Evolutionary conservation across 2,329 filamentous ascomycete species (phyloP).

Genomic region (Penicillium sclerotiorum): DNA sequence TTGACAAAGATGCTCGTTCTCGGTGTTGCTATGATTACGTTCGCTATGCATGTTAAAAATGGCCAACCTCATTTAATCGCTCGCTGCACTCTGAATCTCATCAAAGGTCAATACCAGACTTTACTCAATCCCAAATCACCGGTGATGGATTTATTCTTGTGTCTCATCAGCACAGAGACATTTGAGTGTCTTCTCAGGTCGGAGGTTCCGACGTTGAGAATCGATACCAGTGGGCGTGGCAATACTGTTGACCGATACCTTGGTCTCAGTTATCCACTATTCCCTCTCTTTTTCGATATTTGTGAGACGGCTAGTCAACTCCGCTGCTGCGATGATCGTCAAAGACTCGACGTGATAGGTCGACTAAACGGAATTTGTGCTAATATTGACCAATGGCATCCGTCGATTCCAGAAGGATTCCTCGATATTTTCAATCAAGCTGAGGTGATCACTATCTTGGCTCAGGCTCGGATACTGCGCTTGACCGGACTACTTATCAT

Average conservation of each 20-base stretch:
- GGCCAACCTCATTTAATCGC: constrained; percentile 19
- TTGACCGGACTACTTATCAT: constrained; percentile 13
- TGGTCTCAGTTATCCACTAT: constrained; percentile 15
- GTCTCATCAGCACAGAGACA: constrained; percentile 18
- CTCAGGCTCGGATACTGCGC: constrained; percentile 14
- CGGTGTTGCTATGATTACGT: constrained; percentile 18
- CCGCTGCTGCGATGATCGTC: not conserved
- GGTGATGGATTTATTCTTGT: constrained; percentile 19
- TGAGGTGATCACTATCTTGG: constrained; percentile 12
- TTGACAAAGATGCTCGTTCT: constrained; percentile 11
- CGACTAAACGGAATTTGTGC: constrained; percentile 1
- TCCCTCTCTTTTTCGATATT: constrained; percentile 15
- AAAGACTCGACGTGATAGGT: not conserved
- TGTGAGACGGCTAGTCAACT: constrained; percentile 7
- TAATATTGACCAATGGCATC: constrained; percentile 9
- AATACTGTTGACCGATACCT: constrained; percentile 18
- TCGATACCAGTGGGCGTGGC: constrained; percentile 1
- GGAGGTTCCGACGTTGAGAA: constrained; percentile 10
- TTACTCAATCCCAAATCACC: constrained; percentile 4
- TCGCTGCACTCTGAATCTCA: constrained; percentile 14
- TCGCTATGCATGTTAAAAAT: constrained; percentile 21
- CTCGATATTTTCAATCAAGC: constrained; percentile 8
- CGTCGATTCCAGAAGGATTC: constrained; percentile 5
- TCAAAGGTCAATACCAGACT: constrained; percentile 9
- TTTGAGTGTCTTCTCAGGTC: constrained; percentile 20